phyloP scores from a whole-genome alignment of 2,329 filamentous ascomycete genomes.

The Lasiodiplodia sp. region DNA sequence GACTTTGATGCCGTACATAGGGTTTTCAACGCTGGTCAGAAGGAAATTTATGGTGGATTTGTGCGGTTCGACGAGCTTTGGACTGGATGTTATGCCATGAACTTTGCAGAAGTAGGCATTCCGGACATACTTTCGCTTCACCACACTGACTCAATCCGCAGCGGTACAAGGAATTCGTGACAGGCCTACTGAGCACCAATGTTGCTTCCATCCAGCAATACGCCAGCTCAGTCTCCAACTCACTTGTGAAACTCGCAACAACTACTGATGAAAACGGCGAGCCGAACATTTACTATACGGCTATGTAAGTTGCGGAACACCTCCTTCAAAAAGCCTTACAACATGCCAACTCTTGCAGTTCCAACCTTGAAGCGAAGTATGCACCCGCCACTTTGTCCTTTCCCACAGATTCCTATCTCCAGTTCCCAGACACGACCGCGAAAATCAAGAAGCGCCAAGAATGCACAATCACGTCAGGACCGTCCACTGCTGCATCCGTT shows the following conservation, averaged over 20 bases:
- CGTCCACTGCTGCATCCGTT: background rate
- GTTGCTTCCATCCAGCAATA: background rate
- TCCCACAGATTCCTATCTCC: background rate
- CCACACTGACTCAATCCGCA: background rate
- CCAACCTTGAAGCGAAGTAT: background rate
- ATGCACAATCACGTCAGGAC: background rate
- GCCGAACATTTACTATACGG: background rate
- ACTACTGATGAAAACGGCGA: slow-evolving; percentile 1
- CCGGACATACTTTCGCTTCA: background rate
- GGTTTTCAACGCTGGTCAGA: background rate
- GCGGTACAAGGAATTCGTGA: background rate
- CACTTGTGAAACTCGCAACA: background rate
- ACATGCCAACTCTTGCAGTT: background rate
- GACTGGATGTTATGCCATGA: background rate
- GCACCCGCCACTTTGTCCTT: slow-evolving; percentile 3
- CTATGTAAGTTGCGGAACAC: background rate
- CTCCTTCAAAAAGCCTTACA: too few relatives aligned
- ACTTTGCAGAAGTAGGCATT: background rate
- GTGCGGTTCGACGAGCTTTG: slow-evolving; percentile 14
- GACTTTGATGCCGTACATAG: background rate
- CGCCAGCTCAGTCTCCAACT: background rate
- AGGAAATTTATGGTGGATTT: background rate
- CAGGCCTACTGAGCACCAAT: background rate
- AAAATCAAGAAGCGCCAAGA: slow-evolving; percentile 12
- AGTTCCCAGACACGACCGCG: slow-evolving; percentile 6